Conservation (phyloP, 441 rosid species). For the Biscutella laevigata region DNA sequence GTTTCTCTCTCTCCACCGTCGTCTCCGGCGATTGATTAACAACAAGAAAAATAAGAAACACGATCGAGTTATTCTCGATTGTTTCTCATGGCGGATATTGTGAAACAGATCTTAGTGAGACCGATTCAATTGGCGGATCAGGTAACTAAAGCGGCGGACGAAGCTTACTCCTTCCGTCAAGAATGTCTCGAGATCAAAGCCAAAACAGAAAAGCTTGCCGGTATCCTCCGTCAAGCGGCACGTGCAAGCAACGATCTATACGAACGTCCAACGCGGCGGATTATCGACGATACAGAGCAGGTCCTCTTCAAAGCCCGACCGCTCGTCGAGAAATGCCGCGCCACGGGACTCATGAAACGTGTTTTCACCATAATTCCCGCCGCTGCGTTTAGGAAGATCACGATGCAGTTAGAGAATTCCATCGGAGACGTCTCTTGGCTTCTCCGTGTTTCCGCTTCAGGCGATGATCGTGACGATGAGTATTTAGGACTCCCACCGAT, state of each 20-base stretch:
- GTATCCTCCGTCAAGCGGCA: slow-evolving; percentile 60
- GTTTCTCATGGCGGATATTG: slow-evolving; percentile 52
- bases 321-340: slow-evolving; percentile 53
- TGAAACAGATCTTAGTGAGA: slow-evolving; percentile 49
- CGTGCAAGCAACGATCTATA: slow-evolving; percentile 52
- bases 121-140: slow-evolving; percentile 62
- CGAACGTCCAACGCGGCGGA: slow-evolving; percentile 67
- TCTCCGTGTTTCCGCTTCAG: slow-evolving; percentile 50
- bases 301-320: slow-evolving; percentile 58
- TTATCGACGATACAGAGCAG: slow-evolving; percentile 59
- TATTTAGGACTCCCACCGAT: slow-evolving; percentile 62
- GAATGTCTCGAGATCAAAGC: slow-evolving; percentile 56
- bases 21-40: slow-evolving; percentile 21
- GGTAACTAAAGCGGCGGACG: slow-evolving; percentile 41
- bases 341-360: slow-evolving; percentile 45
- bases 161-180: slow-evolving; percentile 49
- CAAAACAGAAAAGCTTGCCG: slow-evolving; percentile 56
- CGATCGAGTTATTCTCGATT: not conserved
- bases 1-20: slow-evolving; percentile 14
- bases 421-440: slow-evolving; percentile 71
- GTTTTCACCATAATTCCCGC: slow-evolving; percentile 64
- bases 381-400: slow-evolving; percentile 50
- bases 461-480: slow-evolving; percentile 46
- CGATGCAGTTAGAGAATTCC: slow-evolving; percentile 55
- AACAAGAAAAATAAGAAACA: not conserved